Evolutionary conservation across 257 asterid genomes (phyloP).

Genomic region (Phtheirospermum japonicum): DNA sequence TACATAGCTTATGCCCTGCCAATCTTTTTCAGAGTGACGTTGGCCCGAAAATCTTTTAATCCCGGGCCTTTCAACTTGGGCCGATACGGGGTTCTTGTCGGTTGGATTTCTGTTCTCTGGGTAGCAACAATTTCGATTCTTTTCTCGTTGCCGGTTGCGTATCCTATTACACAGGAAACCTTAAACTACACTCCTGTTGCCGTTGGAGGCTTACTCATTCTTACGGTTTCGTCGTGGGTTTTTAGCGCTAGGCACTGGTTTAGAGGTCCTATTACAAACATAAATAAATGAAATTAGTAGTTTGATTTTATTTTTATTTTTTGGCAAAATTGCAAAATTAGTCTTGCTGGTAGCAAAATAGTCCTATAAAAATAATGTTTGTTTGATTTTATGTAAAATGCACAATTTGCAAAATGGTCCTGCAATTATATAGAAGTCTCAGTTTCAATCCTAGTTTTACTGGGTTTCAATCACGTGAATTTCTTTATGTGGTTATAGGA

Average conservation of each 20-base stretch:
- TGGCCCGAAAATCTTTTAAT: constrained; percentile 70
- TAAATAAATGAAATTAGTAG: constrained; percentile 30
- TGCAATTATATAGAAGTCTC: too few relatives aligned
- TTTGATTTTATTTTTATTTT: background rate
- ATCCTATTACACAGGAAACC: constrained; percentile 68
- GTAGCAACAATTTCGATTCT: constrained; percentile 78
- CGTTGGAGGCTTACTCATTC: constrained; percentile 72
- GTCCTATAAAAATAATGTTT: too few relatives aligned
- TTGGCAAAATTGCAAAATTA: too few relatives aligned
- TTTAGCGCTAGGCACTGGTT: constrained; percentile 89
- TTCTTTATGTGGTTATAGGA: too few relatives aligned
- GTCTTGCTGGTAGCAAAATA: too few relatives aligned
- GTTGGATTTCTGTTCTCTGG: constrained; percentile 85
- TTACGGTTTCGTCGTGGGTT: constrained; percentile 64
- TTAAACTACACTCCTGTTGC: constrained; percentile 97
- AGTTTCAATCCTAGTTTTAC: too few relatives aligned
- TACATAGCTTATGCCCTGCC: constrained; percentile 96
- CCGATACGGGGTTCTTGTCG: constrained; percentile 59
- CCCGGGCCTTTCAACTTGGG: constrained; percentile 93
- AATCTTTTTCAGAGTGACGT: constrained; percentile 74
- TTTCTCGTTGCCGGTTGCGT: constrained; percentile 90
- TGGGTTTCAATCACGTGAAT: too few relatives aligned
- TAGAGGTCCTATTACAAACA: constrained; percentile 81
- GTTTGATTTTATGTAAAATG: too few relatives aligned
- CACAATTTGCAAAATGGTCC: too few relatives aligned